Base-by-base conservation (phyloP, 2,329 filamentous ascomycete species). In the Verticillium tricorpus region DNA sequence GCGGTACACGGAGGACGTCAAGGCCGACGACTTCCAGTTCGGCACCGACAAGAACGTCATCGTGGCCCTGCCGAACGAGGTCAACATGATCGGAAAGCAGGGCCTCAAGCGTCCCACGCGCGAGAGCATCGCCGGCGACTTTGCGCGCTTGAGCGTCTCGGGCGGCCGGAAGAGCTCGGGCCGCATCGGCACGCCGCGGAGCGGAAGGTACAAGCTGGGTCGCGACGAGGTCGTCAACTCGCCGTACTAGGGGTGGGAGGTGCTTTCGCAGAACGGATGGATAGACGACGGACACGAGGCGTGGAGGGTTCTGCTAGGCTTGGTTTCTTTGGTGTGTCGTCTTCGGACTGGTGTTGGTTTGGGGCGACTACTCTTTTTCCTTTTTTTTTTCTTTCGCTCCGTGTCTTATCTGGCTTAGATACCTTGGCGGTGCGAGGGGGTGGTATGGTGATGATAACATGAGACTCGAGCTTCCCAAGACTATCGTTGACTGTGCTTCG, bases 1-100 rank as follows among this genome's bases (percentile, higher is more conserved):
- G 82, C 89, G 95, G 17, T 99, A 99, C 73, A 85, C 87, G 1
- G 95, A 99, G 70, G 90, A 96, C 66, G 93, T 99, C 72, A 97
- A 96, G 82, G 95, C 95, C 4, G 95, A 99, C 74, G 96, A 99
- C 74, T 99, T 99, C 87, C 93, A 95, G 70, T 99, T 93, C 71
- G 94, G 94, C 56, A 93, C 89, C 5, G 95, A 99, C 76, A 96
- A 97, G 85, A 97, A 97, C 70, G 92, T 99, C 69, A 97, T 99
- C 70, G 94, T 99, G 39, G 95, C 95, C 1, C 80, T 99, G 66
- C 93, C 95, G 2, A 97, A 99, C 72, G 93, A 98, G 75, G 95
- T 99, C 68, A 96, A 97, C 76, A 98, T 98, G 93, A 92, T 99
- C 14, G 90, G 89, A 56, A 93, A 94, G 76, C 85, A 89, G 69